Base-by-base conservation (phyloP, 768 basidiomycete species). In the Boletus fagicola region DNA sequence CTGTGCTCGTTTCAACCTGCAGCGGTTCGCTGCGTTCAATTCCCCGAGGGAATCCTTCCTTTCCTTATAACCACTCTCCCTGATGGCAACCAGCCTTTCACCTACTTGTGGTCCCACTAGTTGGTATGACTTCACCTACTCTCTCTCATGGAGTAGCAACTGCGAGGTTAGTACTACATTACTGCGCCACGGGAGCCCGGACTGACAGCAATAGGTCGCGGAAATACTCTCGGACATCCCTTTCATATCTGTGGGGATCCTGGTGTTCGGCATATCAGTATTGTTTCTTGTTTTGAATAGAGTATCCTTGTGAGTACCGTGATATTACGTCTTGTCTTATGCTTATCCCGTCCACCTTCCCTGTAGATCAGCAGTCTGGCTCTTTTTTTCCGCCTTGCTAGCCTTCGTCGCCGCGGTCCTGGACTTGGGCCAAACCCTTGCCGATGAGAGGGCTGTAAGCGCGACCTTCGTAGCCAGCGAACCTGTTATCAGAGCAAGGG, bases 201-300 rank as follows among this genome's bases (percentile, higher is more conserved):
- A 51, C 60, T 64, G 40, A 62, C 49, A 30, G 55, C 31, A 61
- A 20, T 51, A 88, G 85, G 72, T 87, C 42, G 80, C 82, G 56
- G 72, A 76, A 60, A 66, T 88, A 42, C 74, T 90, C 45, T 74
- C 81, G 18, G 85, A 87, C 59, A 83, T 90, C 53, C 88, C 88
- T 22, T 76, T 87, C 59, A 81, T 87, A 64, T 81, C 79, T 60
- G 78, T 84, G 42, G 88, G 87, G 35, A 74, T 88, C n/a, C 72
- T 87, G 66, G 79, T 79, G 24, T 81, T 89, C 53, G 85, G 81
- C 15, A 74, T 83, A 42, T 81, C 84, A 50, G 76, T 78, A 13
- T 82, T 87, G 65, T 75, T 85, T 64, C 66, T 86, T 40, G 64
- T 79, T 24, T 73, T 83, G 69, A 81, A 76, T 60, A 82, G 81